Percentiles rank a stretch among this genome's conserved stretches.
phyloP scores from a whole-genome alignment of 2,329 filamentous ascomycete genomes.

The Aureobasidium sp. region DNA sequence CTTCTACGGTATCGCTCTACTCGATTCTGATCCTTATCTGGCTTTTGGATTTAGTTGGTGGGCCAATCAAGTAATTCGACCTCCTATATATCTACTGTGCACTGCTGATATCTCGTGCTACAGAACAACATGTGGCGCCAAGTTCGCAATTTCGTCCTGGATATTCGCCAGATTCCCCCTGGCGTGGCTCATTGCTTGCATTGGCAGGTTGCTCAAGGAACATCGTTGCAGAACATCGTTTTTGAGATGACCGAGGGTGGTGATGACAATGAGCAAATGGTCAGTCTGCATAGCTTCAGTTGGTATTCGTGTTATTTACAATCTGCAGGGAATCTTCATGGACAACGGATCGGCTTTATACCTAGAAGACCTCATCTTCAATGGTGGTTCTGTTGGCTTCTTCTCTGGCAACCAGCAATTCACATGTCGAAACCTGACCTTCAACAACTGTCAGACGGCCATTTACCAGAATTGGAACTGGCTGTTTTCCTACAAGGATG shows the following conservation, averaged over 20 bases:
- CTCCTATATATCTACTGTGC: neutral
- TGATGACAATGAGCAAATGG: conserved; percentile 17
- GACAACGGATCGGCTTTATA: conserved; percentile 64
- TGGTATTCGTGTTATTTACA: neutral
- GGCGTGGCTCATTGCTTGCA: conserved; percentile 48
- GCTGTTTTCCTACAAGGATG: conserved; percentile 72
- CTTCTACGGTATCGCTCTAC: conserved; percentile 28
- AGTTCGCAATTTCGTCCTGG: conserved; percentile 51
- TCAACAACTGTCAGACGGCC: conserved; percentile 75
- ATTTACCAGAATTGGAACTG: conserved; percentile 92
- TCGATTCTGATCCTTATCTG: conserved; percentile 30
- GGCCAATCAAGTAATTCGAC: conserved; percentile 19
- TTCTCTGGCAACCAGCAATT: conserved; percentile 86
- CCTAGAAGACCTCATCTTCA: conserved; percentile 77
- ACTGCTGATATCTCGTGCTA: neutral
- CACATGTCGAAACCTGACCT: conserved; percentile 73
- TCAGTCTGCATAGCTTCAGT: neutral
- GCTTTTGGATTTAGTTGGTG: conserved; percentile 28
- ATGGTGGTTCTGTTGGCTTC: conserved; percentile 69
- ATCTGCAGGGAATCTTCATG: conserved; percentile 51
- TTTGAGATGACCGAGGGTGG: conserved; percentile 41
- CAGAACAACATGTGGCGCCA: conserved; percentile 49
- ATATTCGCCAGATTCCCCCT: conserved; percentile 33
- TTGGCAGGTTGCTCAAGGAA: conserved; percentile 62
- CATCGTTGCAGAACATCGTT: conserved; percentile 52